Percentiles rank a stretch among this genome's conserved stretches.
Evolutionary conservation across 306 rosid species (phyloP).

Genomic region (Fagus sylvatica): DNA sequence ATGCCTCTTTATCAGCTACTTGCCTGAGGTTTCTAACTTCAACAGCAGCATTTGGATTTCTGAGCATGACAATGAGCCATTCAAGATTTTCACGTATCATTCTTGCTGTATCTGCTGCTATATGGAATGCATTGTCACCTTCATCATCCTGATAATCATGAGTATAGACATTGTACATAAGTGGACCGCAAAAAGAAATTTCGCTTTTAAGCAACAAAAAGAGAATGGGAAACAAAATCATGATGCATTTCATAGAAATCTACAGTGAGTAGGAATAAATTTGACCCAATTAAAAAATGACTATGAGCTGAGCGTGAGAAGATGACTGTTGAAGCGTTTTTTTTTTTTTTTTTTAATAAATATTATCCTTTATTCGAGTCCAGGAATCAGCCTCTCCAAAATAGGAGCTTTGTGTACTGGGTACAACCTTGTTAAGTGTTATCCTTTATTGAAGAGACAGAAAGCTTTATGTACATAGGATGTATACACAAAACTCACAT

Average conservation of each 20-base stretch:
- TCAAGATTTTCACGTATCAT: conserved; percentile 97
- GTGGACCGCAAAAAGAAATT: conserved; percentile 16
- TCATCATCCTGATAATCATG: conserved; percentile 74
- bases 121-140: conserved; percentile 94
- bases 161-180: conserved; percentile 14
- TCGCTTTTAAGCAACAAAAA: conserved; percentile 8
- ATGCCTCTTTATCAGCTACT: conserved; percentile 21
- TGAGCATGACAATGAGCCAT: conserved; percentile 92
- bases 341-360: too few relatives aligned
- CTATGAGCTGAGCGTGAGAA: background rate
- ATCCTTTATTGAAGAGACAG: too few relatives aligned
- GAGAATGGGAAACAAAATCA: background rate
- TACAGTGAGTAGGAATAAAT: background rate
- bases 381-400: too few relatives aligned
- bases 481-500: too few relatives aligned
- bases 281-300: background rate
- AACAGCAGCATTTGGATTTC: conserved; percentile 76
- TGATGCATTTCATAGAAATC: background rate
- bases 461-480: too few relatives aligned
- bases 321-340: background rate
- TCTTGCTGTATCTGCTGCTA: conserved; percentile 92
- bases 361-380: too few relatives aligned
- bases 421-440: too few relatives aligned
- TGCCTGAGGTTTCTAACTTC: conserved; percentile 95
- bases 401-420: too few relatives aligned